Base-by-base conservation (phyloP, 768 basidiomycete species). In the Kwoniella sp. region DNA sequence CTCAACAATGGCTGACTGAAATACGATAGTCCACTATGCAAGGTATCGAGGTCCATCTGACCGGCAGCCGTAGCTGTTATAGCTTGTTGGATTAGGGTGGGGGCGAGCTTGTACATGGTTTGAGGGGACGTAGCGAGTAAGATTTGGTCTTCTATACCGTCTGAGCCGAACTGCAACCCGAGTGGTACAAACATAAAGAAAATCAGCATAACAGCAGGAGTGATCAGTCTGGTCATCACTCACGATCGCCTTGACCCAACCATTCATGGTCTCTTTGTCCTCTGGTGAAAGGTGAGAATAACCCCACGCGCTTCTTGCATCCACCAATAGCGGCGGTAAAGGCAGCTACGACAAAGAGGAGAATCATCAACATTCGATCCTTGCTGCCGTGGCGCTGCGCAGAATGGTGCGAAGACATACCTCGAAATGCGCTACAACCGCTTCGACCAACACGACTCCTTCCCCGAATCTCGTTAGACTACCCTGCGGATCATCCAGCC, bases 1-100 rank as follows among this genome's bases (percentile, higher is more conserved):
- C 79, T 80, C 8, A 82, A 68, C 1, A 82, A 67, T 13, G 81
- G 79, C 61, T 82, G 81, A 1, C 77, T 73, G 64, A 82, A 82
- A 66, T 81, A 82, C 1, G 79, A 80, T 8, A 82, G 65, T 0
- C 81, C 82, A 25, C 75, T 72, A 47, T 76, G 72, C 2, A 82
- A 74, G 1, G 73, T 79, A 30, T 81, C 81, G 22, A 72, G 64
- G 52, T 80, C 80, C 40, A 82, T 78, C 2, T 77, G 70, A 22
- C 77, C 77, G 0, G 72, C 63, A 5, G 76, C 63, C 10, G 72
- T 69, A 0, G 81, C 81, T 22, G 61, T 55, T 50, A 81, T 71
- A 9, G 79, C 78, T 60, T 82, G 82, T 27, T 80, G 72, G 36
- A 81, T 75, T 40, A 82, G 65, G 1, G 78, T 79, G 8, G 79